Percentiles rank a stretch among this genome's conserved stretches.
These are phyloP conservation scores for Lumnitzera racemosa DNA, from an alignment of 345 rosid species.

Conservation along the genomic window DNA sequence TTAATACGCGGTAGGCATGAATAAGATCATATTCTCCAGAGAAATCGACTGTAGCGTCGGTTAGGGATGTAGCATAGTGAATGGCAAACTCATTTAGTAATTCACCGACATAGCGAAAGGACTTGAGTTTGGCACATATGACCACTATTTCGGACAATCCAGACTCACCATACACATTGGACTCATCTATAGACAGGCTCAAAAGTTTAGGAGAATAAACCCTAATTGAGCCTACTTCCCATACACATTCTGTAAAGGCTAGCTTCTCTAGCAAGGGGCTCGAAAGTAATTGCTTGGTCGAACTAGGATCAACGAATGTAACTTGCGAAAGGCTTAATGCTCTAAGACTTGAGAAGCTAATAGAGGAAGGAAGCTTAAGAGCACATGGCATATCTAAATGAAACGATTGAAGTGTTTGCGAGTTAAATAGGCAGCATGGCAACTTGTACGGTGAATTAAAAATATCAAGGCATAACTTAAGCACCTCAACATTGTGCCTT, in stretches of 20 bases:
- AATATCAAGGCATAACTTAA: not conserved
- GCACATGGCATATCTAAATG: not conserved
- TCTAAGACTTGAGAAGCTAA: not conserved
- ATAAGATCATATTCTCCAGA: not conserved
- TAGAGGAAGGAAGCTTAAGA: not conserved
- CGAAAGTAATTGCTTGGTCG: not conserved
- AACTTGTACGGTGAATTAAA: not conserved
- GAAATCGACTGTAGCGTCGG: not conserved
- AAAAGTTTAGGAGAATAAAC: conserved; percentile 6
- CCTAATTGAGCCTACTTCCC: not conserved
- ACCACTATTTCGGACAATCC: not conserved
- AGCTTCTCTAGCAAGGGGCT: not conserved
- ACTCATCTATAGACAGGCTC: not conserved
- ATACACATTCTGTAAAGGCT: not conserved
- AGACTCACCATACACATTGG: not conserved
- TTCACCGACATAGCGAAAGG: conserved; percentile 1
- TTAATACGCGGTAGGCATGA: not conserved
- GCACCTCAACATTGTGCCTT: not conserved
- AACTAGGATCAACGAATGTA: not conserved
- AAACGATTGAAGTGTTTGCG: not conserved
- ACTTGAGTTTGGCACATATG: not conserved
- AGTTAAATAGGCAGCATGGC: conserved; percentile 4
- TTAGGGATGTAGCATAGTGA: not conserved
- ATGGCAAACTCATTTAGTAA: not conserved
- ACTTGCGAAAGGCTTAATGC: not conserved